Base-by-base conservation (phyloP, 768 basidiomycete genomes). In the Mrakia gelida region DNA sequence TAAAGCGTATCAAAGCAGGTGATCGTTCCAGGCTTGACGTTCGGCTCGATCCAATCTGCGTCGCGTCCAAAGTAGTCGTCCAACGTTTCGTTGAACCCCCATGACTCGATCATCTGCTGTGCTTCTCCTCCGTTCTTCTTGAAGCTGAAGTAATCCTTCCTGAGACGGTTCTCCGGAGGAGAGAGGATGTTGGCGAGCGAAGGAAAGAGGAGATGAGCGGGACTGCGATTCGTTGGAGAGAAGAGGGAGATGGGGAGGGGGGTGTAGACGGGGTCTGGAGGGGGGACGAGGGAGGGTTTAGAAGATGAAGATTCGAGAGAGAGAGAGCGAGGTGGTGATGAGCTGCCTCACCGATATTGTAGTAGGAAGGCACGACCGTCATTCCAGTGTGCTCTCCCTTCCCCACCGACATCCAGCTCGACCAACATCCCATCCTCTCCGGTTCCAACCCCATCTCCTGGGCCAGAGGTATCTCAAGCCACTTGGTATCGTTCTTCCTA, bases 181-280 rank as follows among this genome's bases (percentile, higher is more conserved):
- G 62, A 63, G 62, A 63, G 62, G 62, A 63, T 5, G 62, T 63
- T 28, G 62, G 62, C 62, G n/a, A 34, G 15, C 30, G 62, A 63
- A 13, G 62, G 62, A 10, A 63, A 28, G 28, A 63, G 62, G 8
- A 30, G 2, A 15, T 63, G 26, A 1, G 8, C 4, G n/a, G 62
- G 62, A 2, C 5, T 16, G 62, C 62, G 62, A 28, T 63, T 18
- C n/a, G 62, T 34, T 9, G 2, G 62, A 28, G 62, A 63, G 62
- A 63, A 63, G 62, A 32, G 2, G 8, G 62, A 63, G 62, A 28
- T 26, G 11, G 62, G 62, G 62, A 63, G 62, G 62, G 62, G 62
- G 13, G 62, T 63, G 62, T 3, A 34, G 62, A 28, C 5, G 1
- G 62, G 62, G 28, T 28, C 62, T 63, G 62, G 16, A 32, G 62